phyloP scores from a whole-genome alignment of 1,139 yeast genomes.

The Pichia norvegensis region DNA sequence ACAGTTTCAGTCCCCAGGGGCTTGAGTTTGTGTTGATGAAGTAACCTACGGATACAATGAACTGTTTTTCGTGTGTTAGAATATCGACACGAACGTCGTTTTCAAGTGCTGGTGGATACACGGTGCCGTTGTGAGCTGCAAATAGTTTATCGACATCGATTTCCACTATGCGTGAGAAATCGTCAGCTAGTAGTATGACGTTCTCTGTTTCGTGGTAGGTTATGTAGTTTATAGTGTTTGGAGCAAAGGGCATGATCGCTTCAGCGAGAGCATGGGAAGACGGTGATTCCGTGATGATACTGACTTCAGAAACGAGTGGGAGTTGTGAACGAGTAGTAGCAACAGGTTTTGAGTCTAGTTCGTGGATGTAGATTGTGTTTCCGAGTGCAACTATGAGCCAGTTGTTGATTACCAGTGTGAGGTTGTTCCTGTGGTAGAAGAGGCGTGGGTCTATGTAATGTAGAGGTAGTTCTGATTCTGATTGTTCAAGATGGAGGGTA shows the following conservation, averaged over 20 bases:
- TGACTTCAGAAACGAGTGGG: constrained; percentile 1
- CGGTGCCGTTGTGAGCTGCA: no score
- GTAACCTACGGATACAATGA: constrained; percentile 32
- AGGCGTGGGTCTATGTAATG: neutral
- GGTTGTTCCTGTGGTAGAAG: constrained; percentile 3
- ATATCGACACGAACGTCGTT: constrained; percentile 37
- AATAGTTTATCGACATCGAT: no score
- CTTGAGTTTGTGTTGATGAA: constrained; percentile 21
- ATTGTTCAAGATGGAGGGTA: neutral
- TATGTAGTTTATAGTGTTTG: neutral
- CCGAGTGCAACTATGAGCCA: constrained; percentile 18
- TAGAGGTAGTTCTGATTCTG: neutral
- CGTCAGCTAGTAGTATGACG: neutral
- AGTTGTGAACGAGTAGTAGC: constrained; percentile 9
- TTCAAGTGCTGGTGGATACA: constrained; percentile 30
- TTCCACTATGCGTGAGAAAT: neutral
- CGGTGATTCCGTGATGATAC: neutral
- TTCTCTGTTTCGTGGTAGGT: constrained; percentile 7
- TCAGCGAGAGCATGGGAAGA: neutral
- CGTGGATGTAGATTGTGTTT: constrained; percentile 8
- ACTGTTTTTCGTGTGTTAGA: constrained; percentile 19
- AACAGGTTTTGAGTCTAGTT: constrained; percentile 7
- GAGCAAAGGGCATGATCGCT: neutral
- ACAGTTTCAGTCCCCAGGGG: constrained; percentile 60
- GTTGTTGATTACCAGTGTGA: constrained; percentile 30